These are phyloP conservation scores for Verticillium isaacii DNA, from an alignment of 2,329 filamentous ascomycete genomes.

Conservation along the genomic window DNA sequence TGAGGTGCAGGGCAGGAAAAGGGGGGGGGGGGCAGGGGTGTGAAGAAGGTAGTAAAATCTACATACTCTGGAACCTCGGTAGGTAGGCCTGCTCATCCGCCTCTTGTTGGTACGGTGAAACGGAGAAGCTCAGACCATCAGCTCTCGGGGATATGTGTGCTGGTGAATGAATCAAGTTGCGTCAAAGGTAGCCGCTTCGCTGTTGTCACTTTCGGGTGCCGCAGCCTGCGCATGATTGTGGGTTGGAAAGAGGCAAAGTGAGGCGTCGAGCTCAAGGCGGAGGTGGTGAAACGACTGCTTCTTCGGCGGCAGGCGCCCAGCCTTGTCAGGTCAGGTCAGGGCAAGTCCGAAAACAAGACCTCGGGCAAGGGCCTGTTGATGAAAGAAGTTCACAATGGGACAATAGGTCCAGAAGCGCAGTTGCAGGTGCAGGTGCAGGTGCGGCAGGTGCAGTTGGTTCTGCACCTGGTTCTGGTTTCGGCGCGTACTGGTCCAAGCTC, in stretches of 20 bases:
- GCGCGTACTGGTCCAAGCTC: background rate
- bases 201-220: background rate
- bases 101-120: background rate
- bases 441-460: too few species aligned
- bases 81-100: background rate
- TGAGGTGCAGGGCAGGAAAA: background rate
- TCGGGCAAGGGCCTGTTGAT: background rate
- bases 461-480: background rate
- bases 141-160: constrained; percentile 13
- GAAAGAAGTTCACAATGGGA: background rate
- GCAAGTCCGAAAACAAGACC: background rate
- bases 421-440: background rate
- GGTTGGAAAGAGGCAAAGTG: background rate
- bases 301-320: background rate
- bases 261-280: background rate
- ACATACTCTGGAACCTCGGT: background rate
- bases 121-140: background rate
- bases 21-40: background rate
- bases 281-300: background rate
- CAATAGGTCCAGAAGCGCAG: background rate
- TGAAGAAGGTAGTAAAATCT: background rate
- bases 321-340: background rate
- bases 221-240: background rate
- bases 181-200: background rate
- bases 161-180: background rate